Conservation (phyloP, 371 early-diverging fungal species). For the Mortierella sp. region DNA sequence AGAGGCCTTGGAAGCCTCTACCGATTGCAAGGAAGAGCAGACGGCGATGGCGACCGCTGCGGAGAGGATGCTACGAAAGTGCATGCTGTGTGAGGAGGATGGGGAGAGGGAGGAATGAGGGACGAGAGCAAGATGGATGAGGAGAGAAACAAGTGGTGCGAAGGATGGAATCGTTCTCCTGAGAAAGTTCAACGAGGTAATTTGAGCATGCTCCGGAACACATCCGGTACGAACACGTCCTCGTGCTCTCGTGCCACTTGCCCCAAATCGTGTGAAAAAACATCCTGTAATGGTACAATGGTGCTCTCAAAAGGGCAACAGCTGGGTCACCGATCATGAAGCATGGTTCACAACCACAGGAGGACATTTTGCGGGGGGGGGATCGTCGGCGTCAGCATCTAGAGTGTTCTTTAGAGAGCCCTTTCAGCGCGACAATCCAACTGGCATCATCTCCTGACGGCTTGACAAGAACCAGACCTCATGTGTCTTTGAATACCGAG, state of each 20-base stretch:
- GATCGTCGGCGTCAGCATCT: too few species aligned
- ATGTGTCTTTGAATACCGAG: conserved; percentile 83
- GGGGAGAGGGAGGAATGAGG: background rate
- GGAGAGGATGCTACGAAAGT: conserved; percentile 42
- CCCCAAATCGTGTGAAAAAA: too few species aligned
- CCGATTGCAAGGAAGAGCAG: conserved; percentile 17
- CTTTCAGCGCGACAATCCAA: conserved; percentile 32
- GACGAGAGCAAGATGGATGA: conserved; percentile 3
- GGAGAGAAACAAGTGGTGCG: background rate
- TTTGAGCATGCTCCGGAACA: too few species aligned
- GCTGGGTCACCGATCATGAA: too few species aligned
- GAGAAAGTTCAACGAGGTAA: too few species aligned
- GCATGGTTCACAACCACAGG: too few species aligned
- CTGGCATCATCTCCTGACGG: conserved; percentile 24
- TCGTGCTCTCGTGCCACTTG: too few species aligned
- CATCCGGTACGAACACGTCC: too few species aligned
- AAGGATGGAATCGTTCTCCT: background rate
- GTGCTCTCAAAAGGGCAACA: too few species aligned
- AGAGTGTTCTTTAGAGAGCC: too few species aligned
- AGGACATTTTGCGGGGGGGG: too few species aligned
- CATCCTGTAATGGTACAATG: too few species aligned
- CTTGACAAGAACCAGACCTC: conserved; percentile 58
- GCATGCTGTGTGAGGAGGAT: conserved; percentile 15
- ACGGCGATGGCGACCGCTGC: conserved; percentile 39
- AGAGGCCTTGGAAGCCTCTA: conserved; percentile 26